Base-by-base conservation (phyloP, 1,139 yeast genomes). In the Debaryomyces udenii region DNA sequence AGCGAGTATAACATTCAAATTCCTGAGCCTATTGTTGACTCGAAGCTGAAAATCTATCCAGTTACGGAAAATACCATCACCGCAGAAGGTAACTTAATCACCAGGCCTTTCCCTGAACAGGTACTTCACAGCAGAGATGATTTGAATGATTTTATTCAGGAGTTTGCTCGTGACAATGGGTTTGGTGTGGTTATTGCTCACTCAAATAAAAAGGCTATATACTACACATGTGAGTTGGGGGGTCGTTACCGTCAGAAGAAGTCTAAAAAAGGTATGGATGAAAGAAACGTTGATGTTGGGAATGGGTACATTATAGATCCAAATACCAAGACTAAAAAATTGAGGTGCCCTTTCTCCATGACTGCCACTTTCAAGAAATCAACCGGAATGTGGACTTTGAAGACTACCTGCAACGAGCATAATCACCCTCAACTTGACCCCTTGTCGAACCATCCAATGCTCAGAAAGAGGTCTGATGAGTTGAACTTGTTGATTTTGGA, bases 111-210 rank as follows among this genome's bases (percentile, higher is more conserved):
- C 51, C 80, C 80, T 10, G 80, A 76, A 48, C 81, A 77, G 54
- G 70, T 68, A 28, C 78, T 78, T 53, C 75, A 70, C 42, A 65
- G 66, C 40, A 68, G 81, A 31, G 76, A 73, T 24, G 80, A 74
- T 39, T 65, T 78, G 51, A 77, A 76, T 49, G 80, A 76, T 41
- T 78, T 76, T 48, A 78, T 78, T 42, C 73, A 70, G 43, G 82
- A 77, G 46, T 78, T 77, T 61, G 81, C 82, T 18, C 64, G 79
- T 38, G 80, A 76, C 51, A 76, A 78, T 54, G 82, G 80, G 30
- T 78, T 78, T 59, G 82, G 82, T 3, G 79, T 78, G 33, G 82
- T 78, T 20, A 78, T 78, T 58, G 81, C 82, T 27, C 82, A 78
- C 57, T 75, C 81, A 18, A 78, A 78, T 56, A 73, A 70, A 46